Conservation (phyloP, 495 filamentous ascomycete species). For the Lindgomyces ingoldianus region DNA sequence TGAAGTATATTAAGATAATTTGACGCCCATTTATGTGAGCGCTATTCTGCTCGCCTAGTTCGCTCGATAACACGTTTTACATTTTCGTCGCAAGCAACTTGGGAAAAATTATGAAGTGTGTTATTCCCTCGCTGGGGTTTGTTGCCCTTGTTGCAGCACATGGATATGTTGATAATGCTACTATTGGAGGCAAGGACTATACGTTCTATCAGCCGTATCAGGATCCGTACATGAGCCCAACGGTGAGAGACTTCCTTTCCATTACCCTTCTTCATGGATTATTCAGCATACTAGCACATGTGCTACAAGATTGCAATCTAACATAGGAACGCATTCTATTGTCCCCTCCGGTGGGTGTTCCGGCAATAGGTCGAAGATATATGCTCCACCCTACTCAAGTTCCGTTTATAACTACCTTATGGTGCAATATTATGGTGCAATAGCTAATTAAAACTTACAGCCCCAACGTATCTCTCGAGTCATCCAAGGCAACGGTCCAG, state of each 20-base stretch:
- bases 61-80: background rate
- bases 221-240: constrained; percentile 53
- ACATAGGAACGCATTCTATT: too few relatives aligned
- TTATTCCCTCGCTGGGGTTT: constrained; percentile 15
- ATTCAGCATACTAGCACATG: too few relatives aligned
- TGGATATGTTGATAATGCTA: constrained; percentile 46
- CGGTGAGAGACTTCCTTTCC: background rate
- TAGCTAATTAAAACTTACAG: background rate
- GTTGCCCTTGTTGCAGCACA: constrained; percentile 28
- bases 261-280: too few relatives aligned
- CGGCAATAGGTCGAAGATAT: too few relatives aligned
- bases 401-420: too few relatives aligned
- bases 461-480: constrained; percentile 51
- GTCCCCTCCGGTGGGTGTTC: too few relatives aligned
- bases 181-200: constrained; percentile 46
- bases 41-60: constrained; percentile 2
- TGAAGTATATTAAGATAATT: background rate
- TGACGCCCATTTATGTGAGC: background rate
- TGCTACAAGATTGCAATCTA: too few relatives aligned
- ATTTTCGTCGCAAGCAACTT: background rate
- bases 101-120: constrained; percentile 22
- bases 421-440: too few relatives aligned
- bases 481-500: constrained; percentile 54
- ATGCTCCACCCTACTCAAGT: too few relatives aligned
- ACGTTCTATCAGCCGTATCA: constrained; percentile 47